Evolutionary conservation across 345 rosid species (phyloP).

Genomic region (Anacardium occidentale): DNA sequence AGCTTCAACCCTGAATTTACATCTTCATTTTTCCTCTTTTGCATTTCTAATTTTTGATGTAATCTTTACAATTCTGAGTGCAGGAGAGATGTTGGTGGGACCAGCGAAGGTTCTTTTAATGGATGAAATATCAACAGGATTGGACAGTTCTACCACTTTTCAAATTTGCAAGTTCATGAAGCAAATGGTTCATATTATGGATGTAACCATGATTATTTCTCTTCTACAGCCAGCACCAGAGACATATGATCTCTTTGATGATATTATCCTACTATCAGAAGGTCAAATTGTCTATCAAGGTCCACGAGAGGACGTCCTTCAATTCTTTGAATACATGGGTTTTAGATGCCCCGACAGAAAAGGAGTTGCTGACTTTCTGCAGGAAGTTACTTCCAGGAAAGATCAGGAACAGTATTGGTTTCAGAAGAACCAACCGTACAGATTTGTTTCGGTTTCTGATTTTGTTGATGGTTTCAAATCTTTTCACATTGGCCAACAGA

Average conservation of each 20-base stretch:
- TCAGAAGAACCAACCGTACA: conserved; percentile 49
- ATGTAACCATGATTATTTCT: conserved; percentile 63
- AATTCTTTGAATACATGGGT: conserved; percentile 67
- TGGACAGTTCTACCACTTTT: conserved; percentile 86
- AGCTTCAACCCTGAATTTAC: no score
- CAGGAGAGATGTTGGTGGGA: conserved; percentile 98
- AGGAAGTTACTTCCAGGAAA: conserved; percentile 73
- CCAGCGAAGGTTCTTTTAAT: conserved; percentile 81
- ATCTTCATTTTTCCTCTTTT: not conserved
- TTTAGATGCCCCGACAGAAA: conserved; percentile 75
- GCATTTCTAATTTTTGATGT: no score
- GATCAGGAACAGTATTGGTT: conserved; percentile 87
- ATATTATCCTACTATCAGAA: conserved; percentile 68
- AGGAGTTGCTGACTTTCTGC: conserved; percentile 76
- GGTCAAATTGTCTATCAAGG: conserved; percentile 76
- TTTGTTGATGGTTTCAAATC: conserved; percentile 49
- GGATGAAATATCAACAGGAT: conserved; percentile 96
- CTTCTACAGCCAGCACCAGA: conserved; percentile 90
- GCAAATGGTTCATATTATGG: conserved; percentile 64
- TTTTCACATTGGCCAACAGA: conserved; percentile 48
- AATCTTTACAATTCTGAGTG: not conserved
- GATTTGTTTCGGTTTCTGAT: conserved; percentile 44
- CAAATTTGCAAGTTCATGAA: conserved; percentile 69
- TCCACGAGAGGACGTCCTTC: conserved; percentile 55
- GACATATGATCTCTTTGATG: conserved; percentile 75